Base-by-base conservation (phyloP, 345 rosid genomes). In the Brassica carinata region DNA sequence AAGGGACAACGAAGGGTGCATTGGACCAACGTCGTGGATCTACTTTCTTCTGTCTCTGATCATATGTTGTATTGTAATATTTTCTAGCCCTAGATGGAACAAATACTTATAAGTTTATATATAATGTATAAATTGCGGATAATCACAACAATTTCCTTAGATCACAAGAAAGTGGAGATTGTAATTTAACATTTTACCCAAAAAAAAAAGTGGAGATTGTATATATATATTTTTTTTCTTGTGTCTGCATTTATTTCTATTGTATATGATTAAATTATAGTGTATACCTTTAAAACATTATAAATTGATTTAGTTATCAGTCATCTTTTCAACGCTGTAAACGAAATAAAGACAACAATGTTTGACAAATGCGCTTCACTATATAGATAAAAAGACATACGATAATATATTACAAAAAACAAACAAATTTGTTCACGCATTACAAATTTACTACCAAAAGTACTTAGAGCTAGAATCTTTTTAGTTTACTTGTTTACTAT, bases 21-120 rank as follows among this genome's bases (percentile, higher is more conserved):
- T 79, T 89, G 86, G 92, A 79, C 77, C 10, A 84, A 84, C 48
- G 75, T 83, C 79, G 83, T 81, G 17, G 81, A 76, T 73, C 61
- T 85, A 64, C 81, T 85, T 79, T 86, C 76, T 30, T 85, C 86
- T 36, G 69, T 81, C 33, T 81, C 83, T 51, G 66, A 70, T 71
- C 68, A 76, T 55, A 71, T 81, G 76, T 5, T 65, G 53, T 81
- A 75, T 71, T 76, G 79, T 74, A 80, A 80, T 68, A 61, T 80
- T 1, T 80, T 74, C 38, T 80, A 74, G 79, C 75, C 18, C 11
- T 68, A 61, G 13, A 69, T 29, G 26, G 5, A 55, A 67, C 30
- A 57, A 38, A 10, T 40, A 29, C 23, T 29, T 48, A 31, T 36
- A 36, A 57, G 66, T 13, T 5, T 62, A 70, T 30, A 14, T 4